A percentile compares a stretch with the other conserved stretches of the same genome.
phyloP scores from a whole-genome alignment of 441 rosid species.

The Jatropha podagrica region DNA sequence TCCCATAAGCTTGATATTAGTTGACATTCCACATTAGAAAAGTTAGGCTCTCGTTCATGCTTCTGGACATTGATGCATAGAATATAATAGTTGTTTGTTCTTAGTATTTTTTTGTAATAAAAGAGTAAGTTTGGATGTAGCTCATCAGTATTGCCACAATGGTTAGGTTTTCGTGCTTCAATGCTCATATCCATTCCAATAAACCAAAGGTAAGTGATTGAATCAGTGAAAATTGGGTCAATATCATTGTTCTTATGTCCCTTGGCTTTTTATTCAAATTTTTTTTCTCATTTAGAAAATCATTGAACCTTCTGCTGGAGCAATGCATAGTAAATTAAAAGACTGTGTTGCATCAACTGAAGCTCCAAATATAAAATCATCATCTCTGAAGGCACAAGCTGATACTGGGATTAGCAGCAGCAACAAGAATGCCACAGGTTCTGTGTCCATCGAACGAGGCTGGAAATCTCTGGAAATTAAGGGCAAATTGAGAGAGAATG shows the following conservation, averaged over 20 bases:
- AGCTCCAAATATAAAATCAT: slow-evolving; percentile 32
- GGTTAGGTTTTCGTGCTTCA: slow-evolving; percentile 96
- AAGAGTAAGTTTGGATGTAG: slow-evolving; percentile 33
- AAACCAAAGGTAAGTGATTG: slow-evolving; percentile 58
- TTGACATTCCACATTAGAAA: slow-evolving; percentile 21
- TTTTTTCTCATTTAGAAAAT: slow-evolving; percentile 37
- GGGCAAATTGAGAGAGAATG: slow-evolving; percentile 33
- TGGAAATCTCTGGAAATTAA: slow-evolving; percentile 57
- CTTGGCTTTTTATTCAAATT: slow-evolving; percentile 14
- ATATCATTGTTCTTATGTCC: neutral
- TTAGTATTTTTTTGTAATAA: slow-evolving; percentile 24
- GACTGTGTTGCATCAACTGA: slow-evolving; percentile 31
- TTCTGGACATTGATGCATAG: slow-evolving; percentile 26
- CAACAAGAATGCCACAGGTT: slow-evolving; percentile 29
- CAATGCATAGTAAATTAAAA: slow-evolving; percentile 42
- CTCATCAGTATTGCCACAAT: slow-evolving; percentile 36
- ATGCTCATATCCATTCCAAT: slow-evolving; percentile 43
- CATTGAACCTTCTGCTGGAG: slow-evolving; percentile 34
- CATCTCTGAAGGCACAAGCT: slow-evolving; percentile 28
- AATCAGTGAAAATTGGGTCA: slow-evolving; percentile 10
- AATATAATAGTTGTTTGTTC: slow-evolving; percentile 27
- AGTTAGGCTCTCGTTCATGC: slow-evolving; percentile 28
- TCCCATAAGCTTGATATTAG: slow-evolving; percentile 30
- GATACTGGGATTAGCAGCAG: slow-evolving; percentile 31
- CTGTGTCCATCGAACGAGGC: slow-evolving; percentile 34